These are phyloP conservation scores for Aschersonia sp. DNA, from an alignment of 2,329 filamentous ascomycete species.

Conservation along the genomic window DNA sequence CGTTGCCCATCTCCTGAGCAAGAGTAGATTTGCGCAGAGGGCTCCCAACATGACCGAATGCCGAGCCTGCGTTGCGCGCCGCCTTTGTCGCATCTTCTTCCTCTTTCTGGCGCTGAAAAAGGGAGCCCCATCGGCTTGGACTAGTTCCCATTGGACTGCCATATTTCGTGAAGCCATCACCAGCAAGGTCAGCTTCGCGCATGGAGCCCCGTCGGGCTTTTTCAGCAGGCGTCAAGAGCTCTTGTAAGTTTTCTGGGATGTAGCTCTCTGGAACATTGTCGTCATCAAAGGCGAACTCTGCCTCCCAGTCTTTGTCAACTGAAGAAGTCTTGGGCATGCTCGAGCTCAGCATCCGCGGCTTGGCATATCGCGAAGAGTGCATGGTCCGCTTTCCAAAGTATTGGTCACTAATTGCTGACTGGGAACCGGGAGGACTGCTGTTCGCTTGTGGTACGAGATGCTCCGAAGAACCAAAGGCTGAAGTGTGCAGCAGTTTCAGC, in stretches of 20 bases:
- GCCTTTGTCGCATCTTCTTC: slow-evolving; percentile 34
- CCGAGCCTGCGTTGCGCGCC: slow-evolving; percentile 27
- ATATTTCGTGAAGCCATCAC: slow-evolving; percentile 39
- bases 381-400: slow-evolving; percentile 58
- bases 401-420: slow-evolving; percentile 39
- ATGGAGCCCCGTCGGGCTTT: slow-evolving; percentile 47
- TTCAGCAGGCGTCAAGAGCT: slow-evolving; percentile 51
- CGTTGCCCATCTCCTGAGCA: slow-evolving; percentile 33
- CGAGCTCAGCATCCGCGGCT: slow-evolving; percentile 56
- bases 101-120: slow-evolving; percentile 45
- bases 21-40: slow-evolving; percentile 49
- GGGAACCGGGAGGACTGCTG: slow-evolving; percentile 32
- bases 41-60: slow-evolving; percentile 52
- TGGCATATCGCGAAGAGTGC: slow-evolving; percentile 51
- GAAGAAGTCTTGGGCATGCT: slow-evolving; percentile 49
- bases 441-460: slow-evolving; percentile 40
- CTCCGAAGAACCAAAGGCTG: slow-evolving; percentile 51
- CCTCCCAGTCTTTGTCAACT: slow-evolving; percentile 50
- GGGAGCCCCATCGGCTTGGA: slow-evolving; percentile 45
- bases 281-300: slow-evolving; percentile 69
- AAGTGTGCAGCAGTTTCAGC: slow-evolving; percentile 50
- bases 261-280: slow-evolving; percentile 35
- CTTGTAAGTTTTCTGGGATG: slow-evolving; percentile 57
- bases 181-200: slow-evolving; percentile 34
- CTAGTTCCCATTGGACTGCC: slow-evolving; percentile 46